Percentiles rank a stretch among this genome's conserved stretches.
These are phyloP conservation scores for Saccharomyces hybrid DNA, from an alignment of 1,139 yeast genomes.

Conservation along the genomic window DNA sequence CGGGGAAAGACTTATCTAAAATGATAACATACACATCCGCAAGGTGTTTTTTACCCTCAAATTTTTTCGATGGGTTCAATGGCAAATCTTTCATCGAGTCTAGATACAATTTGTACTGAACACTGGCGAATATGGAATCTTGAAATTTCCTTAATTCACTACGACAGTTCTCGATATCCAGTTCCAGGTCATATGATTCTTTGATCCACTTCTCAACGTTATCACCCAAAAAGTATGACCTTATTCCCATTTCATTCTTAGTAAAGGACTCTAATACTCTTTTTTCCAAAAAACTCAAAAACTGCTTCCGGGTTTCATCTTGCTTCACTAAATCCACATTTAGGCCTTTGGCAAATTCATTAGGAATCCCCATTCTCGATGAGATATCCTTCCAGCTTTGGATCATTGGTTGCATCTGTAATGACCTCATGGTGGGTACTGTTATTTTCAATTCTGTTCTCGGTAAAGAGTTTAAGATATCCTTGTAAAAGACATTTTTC, in stretches of 20 bases:
- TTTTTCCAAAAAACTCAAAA: neutral
- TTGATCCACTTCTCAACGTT: slow-evolving; percentile 14
- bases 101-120: slow-evolving; percentile 11
- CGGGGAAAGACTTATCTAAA: neutral
- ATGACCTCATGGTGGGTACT: neutral
- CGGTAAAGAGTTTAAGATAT: neutral
- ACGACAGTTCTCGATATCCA: slow-evolving; percentile 7
- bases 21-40: slow-evolving; percentile 10
- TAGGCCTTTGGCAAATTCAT: neutral
- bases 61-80: neutral
- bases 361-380: neutral
- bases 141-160: slow-evolving; percentile 8
- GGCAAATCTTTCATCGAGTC: slow-evolving; percentile 7
- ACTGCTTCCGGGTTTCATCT: neutral
- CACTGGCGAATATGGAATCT: slow-evolving; percentile 7
- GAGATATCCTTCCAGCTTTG: neutral
- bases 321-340: neutral
- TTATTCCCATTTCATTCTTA: slow-evolving; percentile 1
- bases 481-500: slow-evolving; percentile 2
- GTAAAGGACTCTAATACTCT: slow-evolving; percentile 3
- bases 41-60: slow-evolving; percentile 6
- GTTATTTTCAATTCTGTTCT: neutral
- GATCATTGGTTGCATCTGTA: neutral
- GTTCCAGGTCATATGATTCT: slow-evolving; percentile 12
- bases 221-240: slow-evolving; percentile 10